Conservation (phyloP, 805 yeast species). For the Monosporozyma servazzii region DNA sequence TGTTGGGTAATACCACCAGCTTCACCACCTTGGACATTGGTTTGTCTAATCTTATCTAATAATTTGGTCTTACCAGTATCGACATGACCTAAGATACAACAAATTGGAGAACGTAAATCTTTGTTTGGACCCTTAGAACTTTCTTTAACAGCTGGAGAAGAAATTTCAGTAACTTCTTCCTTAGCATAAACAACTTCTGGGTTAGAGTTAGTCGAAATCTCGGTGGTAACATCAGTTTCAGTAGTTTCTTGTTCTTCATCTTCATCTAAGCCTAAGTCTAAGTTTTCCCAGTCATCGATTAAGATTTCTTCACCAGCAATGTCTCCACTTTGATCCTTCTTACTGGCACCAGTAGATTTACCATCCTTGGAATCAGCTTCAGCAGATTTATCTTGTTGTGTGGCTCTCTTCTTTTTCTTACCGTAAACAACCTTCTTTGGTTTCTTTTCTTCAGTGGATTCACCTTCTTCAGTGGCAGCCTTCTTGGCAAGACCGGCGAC, state of each 20-base stretch:
- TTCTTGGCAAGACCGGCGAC: conserved; percentile 61
- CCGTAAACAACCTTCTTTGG: conserved; percentile 64
- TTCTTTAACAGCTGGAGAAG: conserved; percentile 18
- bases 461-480: conserved; percentile 6
- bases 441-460: conserved; percentile 31
- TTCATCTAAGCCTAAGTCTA: conserved; percentile 51
- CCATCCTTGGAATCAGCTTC: conserved; percentile 11
- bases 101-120: conserved; percentile 93
- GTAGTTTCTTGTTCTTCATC: conserved; percentile 26
- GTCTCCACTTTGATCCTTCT: conserved; percentile 23
- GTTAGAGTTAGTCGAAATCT: conserved; percentile 22
- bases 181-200: conserved; percentile 23
- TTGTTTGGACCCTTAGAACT: conserved; percentile 17
- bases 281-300: conserved; percentile 80
- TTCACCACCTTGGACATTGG: conserved; percentile 99
- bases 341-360: conserved; percentile 18
- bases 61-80: conserved; percentile 99
- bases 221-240: conserved; percentile 18
- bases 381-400: conserved; percentile 18
- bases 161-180: conserved; percentile 21
- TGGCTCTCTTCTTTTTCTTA: conserved; percentile 54
- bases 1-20: conserved; percentile 99
- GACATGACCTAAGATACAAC: conserved; percentile 98
- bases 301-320: conserved; percentile 46
- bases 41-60: conserved; percentile 94